Evolutionary conservation across 2,329 filamentous ascomycete species (phyloP).

Genomic region (Aspergillus sp.): DNA sequence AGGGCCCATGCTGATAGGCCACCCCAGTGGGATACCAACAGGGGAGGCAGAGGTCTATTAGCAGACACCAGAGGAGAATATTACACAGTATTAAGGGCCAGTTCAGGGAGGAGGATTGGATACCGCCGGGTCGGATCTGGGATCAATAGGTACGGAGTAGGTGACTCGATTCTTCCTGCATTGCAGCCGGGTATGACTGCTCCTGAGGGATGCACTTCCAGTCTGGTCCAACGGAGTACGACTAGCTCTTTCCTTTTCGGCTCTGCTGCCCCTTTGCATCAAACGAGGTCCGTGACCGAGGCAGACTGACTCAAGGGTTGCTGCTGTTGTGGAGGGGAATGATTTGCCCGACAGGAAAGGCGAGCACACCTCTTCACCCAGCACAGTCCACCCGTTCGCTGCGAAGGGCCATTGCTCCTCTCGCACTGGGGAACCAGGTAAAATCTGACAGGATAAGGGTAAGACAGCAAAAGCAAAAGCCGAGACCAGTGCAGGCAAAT

Average conservation of each 20-base stretch:
- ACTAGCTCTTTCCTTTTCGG: no score
- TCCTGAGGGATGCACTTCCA: not conserved
- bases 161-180: not conserved
- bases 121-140: not conserved
- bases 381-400: slow-evolving; percentile 4
- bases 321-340: no score
- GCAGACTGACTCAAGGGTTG: no score
- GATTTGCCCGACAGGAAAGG: no score
- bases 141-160: not conserved
- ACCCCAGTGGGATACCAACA: not conserved
- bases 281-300: no score
- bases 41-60: not conserved
- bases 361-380: not conserved
- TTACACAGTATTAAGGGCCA: slow-evolving; percentile 4
- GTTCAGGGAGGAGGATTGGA: not conserved
- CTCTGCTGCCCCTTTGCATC: no score
- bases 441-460: not conserved
- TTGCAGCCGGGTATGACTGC: not conserved
- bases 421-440: not conserved
- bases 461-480: no score
- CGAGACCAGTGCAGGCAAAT: no score
- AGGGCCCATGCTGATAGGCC: not conserved
- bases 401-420: not conserved
- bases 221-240: no score
- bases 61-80: not conserved